phyloP scores from a whole-genome alignment of 2,329 filamentous ascomycete species.

The Lasiodiplodia theobromae region DNA sequence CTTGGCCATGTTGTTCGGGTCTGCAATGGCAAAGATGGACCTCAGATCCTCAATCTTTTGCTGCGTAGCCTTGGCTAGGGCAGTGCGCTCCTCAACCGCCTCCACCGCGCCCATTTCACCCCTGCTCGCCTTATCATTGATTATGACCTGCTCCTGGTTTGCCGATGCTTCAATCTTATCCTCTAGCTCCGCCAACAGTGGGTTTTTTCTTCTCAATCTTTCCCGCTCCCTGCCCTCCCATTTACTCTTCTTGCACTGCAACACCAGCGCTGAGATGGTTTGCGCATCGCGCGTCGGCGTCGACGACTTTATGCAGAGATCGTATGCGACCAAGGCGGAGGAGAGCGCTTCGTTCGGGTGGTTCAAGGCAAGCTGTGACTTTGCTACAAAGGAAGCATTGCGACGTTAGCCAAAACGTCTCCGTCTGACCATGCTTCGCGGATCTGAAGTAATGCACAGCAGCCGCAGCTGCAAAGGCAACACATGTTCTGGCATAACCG shows the following conservation, averaged over 20 bases:
- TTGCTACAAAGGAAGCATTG: conserved; percentile 54
- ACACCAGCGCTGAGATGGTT: conserved; percentile 74
- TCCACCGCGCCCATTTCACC: conserved; percentile 53
- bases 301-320: conserved; percentile 64
- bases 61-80: conserved; percentile 51
- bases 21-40: conserved; percentile 55
- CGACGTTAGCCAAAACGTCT: conserved; percentile 10
- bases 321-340: conserved; percentile 75
- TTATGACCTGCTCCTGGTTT: conserved; percentile 46
- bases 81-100: conserved; percentile 55
- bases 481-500: not conserved
- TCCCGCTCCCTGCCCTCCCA: conserved; percentile 79
- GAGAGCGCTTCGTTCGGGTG: conserved; percentile 76
- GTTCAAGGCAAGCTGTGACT: conserved; percentile 78
- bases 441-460: not conserved
- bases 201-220: conserved; percentile 62
- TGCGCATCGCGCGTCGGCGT: conserved; percentile 71
- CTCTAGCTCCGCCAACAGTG: conserved; percentile 68
- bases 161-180: conserved; percentile 45
- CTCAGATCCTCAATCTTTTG: conserved; percentile 54
- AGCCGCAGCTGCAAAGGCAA: not conserved
- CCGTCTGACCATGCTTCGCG: not conserved
- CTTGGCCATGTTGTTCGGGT: conserved; percentile 52
- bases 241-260: conserved; percentile 82
- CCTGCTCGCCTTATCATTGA: conserved; percentile 46